Evolutionary conservation across 331 rosid species (phyloP).

Genomic region (Telfairia occidentalis): DNA sequence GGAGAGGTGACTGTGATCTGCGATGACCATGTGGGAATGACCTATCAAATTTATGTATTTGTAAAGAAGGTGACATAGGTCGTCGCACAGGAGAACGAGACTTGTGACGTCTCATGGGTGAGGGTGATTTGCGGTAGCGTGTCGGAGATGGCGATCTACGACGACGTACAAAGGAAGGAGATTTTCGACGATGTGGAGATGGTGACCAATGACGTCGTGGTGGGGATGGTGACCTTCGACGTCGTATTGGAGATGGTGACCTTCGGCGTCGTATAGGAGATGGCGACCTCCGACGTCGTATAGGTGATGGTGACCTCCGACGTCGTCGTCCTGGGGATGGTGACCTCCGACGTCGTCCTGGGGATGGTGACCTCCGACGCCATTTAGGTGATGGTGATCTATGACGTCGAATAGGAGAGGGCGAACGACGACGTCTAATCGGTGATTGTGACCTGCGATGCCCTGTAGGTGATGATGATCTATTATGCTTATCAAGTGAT

Average conservation of each 20-base stretch:
- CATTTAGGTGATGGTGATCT: conserved; percentile 40
- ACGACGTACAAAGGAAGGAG: conserved; percentile 16
- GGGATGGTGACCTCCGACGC: conserved; percentile 37
- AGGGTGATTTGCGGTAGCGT: conserved; percentile 17
- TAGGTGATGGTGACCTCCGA: conserved; percentile 24
- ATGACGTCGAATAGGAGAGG: conserved; percentile 21
- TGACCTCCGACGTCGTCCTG: conserved; percentile 27
- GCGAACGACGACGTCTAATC: conserved; percentile 23
- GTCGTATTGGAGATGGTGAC: background rate
- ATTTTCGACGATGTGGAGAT: conserved; percentile 23
- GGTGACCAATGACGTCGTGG: conserved; percentile 16
- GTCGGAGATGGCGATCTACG: conserved; percentile 15
- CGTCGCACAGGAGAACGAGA: conserved; percentile 21
- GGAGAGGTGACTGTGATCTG: conserved; percentile 12
- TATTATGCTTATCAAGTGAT: conserved; percentile 21
- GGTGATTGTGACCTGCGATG: conserved; percentile 39
- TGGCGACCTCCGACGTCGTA: background rate
- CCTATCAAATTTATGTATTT: background rate
- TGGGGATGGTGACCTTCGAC: conserved; percentile 27
- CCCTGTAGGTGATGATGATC: conserved; percentile 19
- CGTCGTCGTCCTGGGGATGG: conserved; percentile 20
- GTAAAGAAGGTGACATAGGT: conserved; percentile 19
- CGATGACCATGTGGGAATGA: conserved; percentile 19
- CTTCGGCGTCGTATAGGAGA: background rate
- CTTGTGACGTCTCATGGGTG: conserved; percentile 13